Base-by-base conservation (phyloP, 2,329 filamentous ascomycete species). In the Juglanconis sp. region DNA sequence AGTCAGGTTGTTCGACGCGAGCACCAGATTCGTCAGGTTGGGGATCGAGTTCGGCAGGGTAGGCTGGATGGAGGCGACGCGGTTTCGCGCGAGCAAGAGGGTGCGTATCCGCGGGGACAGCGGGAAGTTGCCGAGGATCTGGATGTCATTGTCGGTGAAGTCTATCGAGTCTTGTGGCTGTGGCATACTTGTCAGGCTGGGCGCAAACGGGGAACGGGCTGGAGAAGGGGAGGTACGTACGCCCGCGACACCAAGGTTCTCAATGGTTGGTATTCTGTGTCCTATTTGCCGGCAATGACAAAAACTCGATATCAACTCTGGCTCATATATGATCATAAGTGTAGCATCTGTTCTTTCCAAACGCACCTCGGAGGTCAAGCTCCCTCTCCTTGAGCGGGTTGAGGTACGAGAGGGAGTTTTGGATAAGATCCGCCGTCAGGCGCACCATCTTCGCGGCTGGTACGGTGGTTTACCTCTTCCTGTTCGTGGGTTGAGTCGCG, bases 331-430 rank as follows among this genome's bases (percentile, higher is more conserved):
- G 71, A 73, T 68, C 71, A 72, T 70, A 87, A 86, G 87, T 92
- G 91, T 91, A 96, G 92, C 87, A 96, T 95, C 92, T 94, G 91
- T 83, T 87, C 92, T 92, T 92, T 90, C 90, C 86, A 78, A 78
- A 84, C 92, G 87, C 90, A 98, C 95, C 95, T 96, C 95, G 88
- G 71, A 99, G 91, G 83, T 98, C 93, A 76, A 99, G 87, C 86
- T 99, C 95, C 77, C 95, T 92, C 85, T 99, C 95, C 81, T 95
- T 96, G 77, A 99, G 86, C 75, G 94, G 93, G 79, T 98, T 99
- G 79, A 98, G 90, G 84, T 97, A 99, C 76, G 94, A 97, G 68
- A 96, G 89, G 73, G 95, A 96, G 77, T 87, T 88, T 77, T 92
- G 87, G 79, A 99, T 96, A 72, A 98, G 87, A 77, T 98, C 95